phyloP scores from a whole-genome alignment of 2,329 filamentous ascomycete species.

The Aspergillus quadricinctus region DNA sequence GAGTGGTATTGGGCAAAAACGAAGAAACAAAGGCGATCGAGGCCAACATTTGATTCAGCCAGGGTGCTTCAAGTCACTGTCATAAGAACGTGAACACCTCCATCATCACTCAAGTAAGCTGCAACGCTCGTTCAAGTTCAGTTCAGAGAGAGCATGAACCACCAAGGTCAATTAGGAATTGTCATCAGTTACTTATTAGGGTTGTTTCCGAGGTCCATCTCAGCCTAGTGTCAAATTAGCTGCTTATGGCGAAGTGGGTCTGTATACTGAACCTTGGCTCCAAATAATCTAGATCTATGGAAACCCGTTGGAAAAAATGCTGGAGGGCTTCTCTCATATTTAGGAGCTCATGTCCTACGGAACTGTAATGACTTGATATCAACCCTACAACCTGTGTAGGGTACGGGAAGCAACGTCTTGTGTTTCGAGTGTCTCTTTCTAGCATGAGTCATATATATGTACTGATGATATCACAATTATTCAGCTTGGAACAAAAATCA shows the following conservation, averaged over 20 bases:
- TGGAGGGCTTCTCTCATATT: too few species aligned
- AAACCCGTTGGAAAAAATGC: too few species aligned
- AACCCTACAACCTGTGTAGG: not conserved
- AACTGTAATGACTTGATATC: too few species aligned
- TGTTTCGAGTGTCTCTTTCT: not conserved
- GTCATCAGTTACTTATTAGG: too few species aligned
- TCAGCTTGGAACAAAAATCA: not conserved
- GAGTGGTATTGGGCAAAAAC: not conserved
- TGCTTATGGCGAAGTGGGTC: not conserved
- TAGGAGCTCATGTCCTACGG: too few species aligned
- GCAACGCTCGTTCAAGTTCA: too few species aligned
- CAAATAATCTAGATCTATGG: too few species aligned
- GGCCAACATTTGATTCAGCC: not conserved
- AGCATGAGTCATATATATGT: not conserved
- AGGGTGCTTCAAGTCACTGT: not conserved
- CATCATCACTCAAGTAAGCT: too few species aligned
- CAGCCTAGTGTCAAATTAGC: not conserved
- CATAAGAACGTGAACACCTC: too few species aligned
- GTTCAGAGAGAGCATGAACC: too few species aligned
- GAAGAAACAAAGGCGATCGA: too few species aligned
- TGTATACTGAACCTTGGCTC: not conserved
- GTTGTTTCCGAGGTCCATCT: too few species aligned
- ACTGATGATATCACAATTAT: not conserved
- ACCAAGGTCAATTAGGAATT: not conserved
- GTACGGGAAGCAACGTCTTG: not conserved